Evolutionary conservation across 1,284 basidiomycete genomes (phyloP), one percentile per base, ranked within the genome.

Genomic region (Sporisorium iseilematis-ciliati): DNA sequence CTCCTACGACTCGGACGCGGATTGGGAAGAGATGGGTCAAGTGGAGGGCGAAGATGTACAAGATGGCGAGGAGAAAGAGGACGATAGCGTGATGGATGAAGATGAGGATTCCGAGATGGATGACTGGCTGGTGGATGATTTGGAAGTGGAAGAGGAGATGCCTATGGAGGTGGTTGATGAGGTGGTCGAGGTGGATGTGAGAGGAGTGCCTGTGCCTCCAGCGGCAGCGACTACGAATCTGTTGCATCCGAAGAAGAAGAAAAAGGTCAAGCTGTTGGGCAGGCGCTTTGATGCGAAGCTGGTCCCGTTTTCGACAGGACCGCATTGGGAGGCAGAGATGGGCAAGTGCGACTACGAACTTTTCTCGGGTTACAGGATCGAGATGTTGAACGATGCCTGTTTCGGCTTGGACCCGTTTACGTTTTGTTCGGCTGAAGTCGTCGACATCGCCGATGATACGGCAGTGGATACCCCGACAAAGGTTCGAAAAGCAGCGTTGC

Each of bases 41-140:
- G 75, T 78, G 2, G 83, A 84, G 38, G 82, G 82, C 48, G 83
- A 82, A 45, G 81, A 82, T 53, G 64, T 79, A 7, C 66, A 78
- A 35, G 71, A 81, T 6, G 80, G 69, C 26, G 81, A 82, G 23
- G 69, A 77, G 10, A 69, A 77, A 18, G 77, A 81, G 25, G 75
- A 79, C 29, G 78, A 75, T 29, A 68, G 67, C 8, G 54, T 52
- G 2, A 61, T 40, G 16, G 80, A 78, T 2, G 79, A 82, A 12
- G 69, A 68, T 23, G 74, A 71, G n/a, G 82, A 84, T 46, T 82
- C 81, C 5, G 83, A 84, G 61, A 80, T 83, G 81, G 80, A 82
- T 52, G 83, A 84, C 41, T 84, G 81, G 81, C 75, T 84, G 11
- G 82, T 80, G 7, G 82, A 84, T 50, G 83, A 84, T 45, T 46